Conservation (phyloP, 257 asterid species). For the Solanum dulcamara region DNA sequence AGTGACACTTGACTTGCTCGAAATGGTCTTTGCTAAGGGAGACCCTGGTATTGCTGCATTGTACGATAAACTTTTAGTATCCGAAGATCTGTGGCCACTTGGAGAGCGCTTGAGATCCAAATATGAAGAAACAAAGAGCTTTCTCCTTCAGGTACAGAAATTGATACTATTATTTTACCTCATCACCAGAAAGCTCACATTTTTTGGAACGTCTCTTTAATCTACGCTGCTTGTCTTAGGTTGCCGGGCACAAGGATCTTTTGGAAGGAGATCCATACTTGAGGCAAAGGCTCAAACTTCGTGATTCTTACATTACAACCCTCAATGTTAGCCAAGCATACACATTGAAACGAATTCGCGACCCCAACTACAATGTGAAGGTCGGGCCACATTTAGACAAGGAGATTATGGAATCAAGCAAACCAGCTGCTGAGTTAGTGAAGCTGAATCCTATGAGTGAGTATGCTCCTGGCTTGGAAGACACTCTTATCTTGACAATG, state of each 20-base stretch:
- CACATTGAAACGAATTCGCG: constrained; percentile 75
- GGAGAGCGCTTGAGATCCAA: constrained; percentile 54
- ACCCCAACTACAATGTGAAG: constrained; percentile 54
- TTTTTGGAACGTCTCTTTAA: neutral
- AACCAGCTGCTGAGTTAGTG: constrained; percentile 77
- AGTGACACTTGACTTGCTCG: constrained; percentile 83
- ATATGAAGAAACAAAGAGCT: constrained; percentile 48
- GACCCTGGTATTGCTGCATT: constrained; percentile 76
- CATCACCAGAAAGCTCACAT: neutral
- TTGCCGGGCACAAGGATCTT: constrained; percentile 77
- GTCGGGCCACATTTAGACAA: constrained; percentile 58
- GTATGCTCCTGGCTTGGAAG: constrained; percentile 85
- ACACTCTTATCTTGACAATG: constrained; percentile 87
- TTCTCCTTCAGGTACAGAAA: constrained; percentile 58
- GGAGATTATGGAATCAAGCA: constrained; percentile 51
- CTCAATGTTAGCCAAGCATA: constrained; percentile 68
- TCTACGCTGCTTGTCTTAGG: constrained; percentile 21
- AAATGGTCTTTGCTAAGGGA: constrained; percentile 93
- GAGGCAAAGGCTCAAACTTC: constrained; percentile 81
- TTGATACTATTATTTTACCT: neutral
- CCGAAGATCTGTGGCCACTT: constrained; percentile 51
- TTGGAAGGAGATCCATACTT: constrained; percentile 96
- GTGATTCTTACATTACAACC: constrained; percentile 76
- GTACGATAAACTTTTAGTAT: constrained; percentile 73
- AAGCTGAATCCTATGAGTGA: constrained; percentile 79